These are phyloP conservation scores for Ophiostoma sp. DNA, from an alignment of 2,329 filamentous ascomycete species.

Conservation along the genomic window DNA sequence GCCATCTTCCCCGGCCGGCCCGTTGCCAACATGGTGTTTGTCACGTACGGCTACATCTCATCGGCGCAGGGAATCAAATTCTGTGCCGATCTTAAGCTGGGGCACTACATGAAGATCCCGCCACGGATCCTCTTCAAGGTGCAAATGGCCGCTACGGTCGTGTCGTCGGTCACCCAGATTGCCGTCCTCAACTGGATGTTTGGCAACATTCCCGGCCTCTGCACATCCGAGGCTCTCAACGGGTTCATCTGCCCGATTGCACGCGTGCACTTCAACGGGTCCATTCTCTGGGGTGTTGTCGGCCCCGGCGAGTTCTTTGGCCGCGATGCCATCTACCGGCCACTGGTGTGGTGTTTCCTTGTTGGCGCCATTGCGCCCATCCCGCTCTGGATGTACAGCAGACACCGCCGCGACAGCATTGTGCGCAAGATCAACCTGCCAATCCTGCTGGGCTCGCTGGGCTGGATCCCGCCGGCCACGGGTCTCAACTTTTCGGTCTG, in stretches of 20 bases:
- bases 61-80: constrained; percentile 88
- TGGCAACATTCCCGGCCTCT: constrained; percentile 66
- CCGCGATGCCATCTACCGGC: constrained; percentile 64
- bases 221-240: constrained; percentile 73
- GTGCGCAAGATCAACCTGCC: constrained; percentile 75
- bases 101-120: constrained; percentile 83
- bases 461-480: constrained; percentile 81
- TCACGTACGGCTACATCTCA: constrained; percentile 85
- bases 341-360: constrained; percentile 75
- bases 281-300: constrained; percentile 84
- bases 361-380: constrained; percentile 71
- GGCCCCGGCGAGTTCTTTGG: constrained; percentile 81
- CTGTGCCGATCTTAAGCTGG: constrained; percentile 78
- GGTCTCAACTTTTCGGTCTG: constrained; percentile 86
- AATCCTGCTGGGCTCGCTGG: constrained; percentile 74
- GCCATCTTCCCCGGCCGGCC: constrained; percentile 76
- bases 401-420: constrained; percentile 54
- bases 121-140: constrained; percentile 73
- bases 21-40: constrained; percentile 89
- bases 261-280: constrained; percentile 83
- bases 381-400: constrained; percentile 65
- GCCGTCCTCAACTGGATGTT: constrained; percentile 90
- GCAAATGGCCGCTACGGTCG: constrained; percentile 68
- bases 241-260: constrained; percentile 85
- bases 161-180: constrained; percentile 77